A percentile compares a stretch with the other conserved stretches of the same genome.
Evolutionary conservation across 2,329 filamentous ascomycete species (phyloP).

Genomic region (Talaromyces rugulosus): DNA sequence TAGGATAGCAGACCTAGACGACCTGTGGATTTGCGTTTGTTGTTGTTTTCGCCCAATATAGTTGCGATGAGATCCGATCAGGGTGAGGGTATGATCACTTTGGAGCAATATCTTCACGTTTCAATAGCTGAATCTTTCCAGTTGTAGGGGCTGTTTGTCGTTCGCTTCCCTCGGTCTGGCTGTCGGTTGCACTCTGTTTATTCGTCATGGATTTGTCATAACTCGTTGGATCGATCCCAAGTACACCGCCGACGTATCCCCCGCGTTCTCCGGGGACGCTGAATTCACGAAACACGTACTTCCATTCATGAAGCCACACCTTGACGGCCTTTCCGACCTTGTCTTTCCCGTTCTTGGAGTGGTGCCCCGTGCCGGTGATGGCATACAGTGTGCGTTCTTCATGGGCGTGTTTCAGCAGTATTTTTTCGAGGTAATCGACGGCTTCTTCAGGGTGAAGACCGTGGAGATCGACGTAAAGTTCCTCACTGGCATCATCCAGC

Average conservation of each 20-base stretch:
- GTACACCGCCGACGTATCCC: conserved; percentile 62
- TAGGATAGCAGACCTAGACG: conserved; percentile 4
- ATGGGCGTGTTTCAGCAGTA: conserved; percentile 77
- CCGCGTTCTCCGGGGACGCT: conserved; percentile 92
- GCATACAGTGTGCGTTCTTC: conserved; percentile 75
- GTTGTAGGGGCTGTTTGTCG: conserved; percentile 28
- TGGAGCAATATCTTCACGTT: conserved; percentile 38
- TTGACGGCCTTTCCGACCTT: conserved; percentile 95
- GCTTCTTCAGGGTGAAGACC: conserved; percentile 98
- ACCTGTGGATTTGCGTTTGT: background rate
- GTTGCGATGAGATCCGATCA: background rate
- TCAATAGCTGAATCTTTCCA: conserved; percentile 44
- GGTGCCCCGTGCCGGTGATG: conserved; percentile 93
- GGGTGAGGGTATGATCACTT: conserved; percentile 9
- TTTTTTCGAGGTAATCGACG: conserved; percentile 85
- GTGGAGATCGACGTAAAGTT: conserved; percentile 93
- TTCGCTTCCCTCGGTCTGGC: conserved; percentile 19
- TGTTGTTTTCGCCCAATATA: background rate
- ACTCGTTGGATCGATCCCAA: conserved; percentile 60
- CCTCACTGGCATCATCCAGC: conserved; percentile 50
- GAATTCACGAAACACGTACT: conserved; percentile 93
- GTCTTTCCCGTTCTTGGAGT: conserved; percentile 98
- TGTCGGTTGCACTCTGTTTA: conserved; percentile 20
- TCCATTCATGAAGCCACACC: conserved; percentile 88
- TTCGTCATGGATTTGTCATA: conserved; percentile 44